Conservation (phyloP, 2,329 filamentous ascomycete species). For the Aspergillus latus region DNA sequence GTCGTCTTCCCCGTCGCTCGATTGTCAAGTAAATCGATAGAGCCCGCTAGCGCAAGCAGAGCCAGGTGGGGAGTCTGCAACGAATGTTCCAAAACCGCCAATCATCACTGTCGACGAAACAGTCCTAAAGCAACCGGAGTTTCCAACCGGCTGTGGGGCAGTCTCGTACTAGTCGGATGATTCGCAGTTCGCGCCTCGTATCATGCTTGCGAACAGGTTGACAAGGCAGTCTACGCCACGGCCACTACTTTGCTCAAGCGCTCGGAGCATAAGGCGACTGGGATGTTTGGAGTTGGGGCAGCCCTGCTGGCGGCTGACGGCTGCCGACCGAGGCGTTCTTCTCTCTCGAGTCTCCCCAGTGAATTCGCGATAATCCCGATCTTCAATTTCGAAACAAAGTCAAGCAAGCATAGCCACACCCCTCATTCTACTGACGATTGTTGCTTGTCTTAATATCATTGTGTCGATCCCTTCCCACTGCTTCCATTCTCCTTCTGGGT, state of each 20-base stretch:
- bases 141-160: conserved; percentile 5
- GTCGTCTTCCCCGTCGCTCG: neutral
- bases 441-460: conserved; percentile 8
- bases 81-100: neutral
- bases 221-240: conserved; percentile 1
- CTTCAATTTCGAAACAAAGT: neutral
- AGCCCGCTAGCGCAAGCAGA: neutral
- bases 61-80: neutral
- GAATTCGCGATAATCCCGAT: neutral
- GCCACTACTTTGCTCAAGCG: neutral
- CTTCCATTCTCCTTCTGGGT: conserved; percentile 1
- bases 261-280: neutral
- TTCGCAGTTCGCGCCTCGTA: conserved; percentile 1
- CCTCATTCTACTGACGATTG: conserved; percentile 4
- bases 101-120: neutral
- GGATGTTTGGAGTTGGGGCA: neutral
- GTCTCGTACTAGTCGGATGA: neutral
- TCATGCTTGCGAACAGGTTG: conserved; percentile 3
- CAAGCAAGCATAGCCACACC: neutral
- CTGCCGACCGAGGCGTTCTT: neutral
- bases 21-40: neutral
- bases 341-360: neutral
- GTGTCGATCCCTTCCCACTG: neutral
- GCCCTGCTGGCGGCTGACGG: neutral
- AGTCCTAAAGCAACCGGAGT: conserved; percentile 2